Evolutionary conservation across 129 eudicot genomes (phyloP), one percentile per base, ranked within the genome.

Genomic region (Calendula officinalis): DNA sequence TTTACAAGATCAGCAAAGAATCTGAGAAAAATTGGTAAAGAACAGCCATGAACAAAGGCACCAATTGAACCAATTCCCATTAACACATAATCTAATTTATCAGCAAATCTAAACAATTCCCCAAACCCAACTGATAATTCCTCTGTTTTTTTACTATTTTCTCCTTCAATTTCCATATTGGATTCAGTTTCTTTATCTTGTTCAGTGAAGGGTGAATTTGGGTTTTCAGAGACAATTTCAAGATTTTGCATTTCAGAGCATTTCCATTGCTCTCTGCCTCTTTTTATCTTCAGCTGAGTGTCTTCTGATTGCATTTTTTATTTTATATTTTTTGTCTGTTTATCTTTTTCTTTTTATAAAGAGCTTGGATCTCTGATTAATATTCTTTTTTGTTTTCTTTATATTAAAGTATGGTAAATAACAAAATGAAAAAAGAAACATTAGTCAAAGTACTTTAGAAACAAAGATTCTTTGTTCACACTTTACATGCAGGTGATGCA

Each of bases 1-100:
- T 91, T 91, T 48, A 91, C 97, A 77, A 91, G 97, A 91, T 91
- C 97, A 58, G 97, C 97, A 54, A 91, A 91, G 82, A 91, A 91
- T 65, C 97, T 75, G 30, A 91, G 94, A 51, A 91, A 91, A 71
- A 91, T 65, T 52, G 97, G 97, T 85, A 91, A 75, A 50, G 99
- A 83, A 66, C 91, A 85, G 43, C 99, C 99, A 80, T 92, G 99
- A 75, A 92, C 96, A 75, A 92, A 81, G 35, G 99, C 99, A 16
- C 99, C 99, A 58, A 83, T 62, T 2, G 96, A 61, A 0, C 99
- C 99, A 77, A 92, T 82, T 6, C 70, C 77, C 99, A 92, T 88
- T n/a, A 92, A 73, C 52, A 83, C 76, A 73, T 76, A 81, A 43
- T 92, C 99, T 69, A 92, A 80, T 56, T 83, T 77, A 75, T 92